A percentile compares a stretch with the other conserved stretches of the same genome.
phyloP scores from a whole-genome alignment of 768 basidiomycete species.

The Hypholoma fasciculare region DNA sequence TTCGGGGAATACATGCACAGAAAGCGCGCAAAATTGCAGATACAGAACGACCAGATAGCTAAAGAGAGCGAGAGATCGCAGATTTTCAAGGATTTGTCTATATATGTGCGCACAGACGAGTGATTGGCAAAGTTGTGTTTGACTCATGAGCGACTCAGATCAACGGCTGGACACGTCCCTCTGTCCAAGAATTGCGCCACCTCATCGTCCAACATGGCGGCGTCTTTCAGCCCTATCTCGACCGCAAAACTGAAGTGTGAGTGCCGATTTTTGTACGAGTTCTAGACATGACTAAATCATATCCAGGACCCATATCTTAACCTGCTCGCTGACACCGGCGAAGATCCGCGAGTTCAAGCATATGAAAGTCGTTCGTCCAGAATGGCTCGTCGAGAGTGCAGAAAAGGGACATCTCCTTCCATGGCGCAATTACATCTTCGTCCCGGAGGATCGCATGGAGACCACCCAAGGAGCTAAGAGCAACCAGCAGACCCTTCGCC shows the following conservation, averaged over 20 bases:
- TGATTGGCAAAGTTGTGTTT: not conserved
- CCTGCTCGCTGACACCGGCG: constrained; percentile 85
- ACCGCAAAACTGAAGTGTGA: constrained; percentile 73
- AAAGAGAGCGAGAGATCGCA: constrained; percentile 29
- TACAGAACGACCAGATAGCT: constrained; percentile 61
- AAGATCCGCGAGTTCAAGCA: constrained; percentile 87
- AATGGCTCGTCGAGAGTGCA: constrained; percentile 88
- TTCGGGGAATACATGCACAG: constrained; percentile 89
- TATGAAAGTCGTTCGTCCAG: constrained; percentile 88
- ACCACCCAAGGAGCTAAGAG: constrained; percentile 46
- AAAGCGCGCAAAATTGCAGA: constrained; percentile 88
- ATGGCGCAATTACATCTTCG: constrained; percentile 76
- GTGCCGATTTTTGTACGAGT: constrained; percentile 22
- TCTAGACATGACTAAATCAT: not conserved
- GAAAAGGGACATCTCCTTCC: constrained; percentile 66
- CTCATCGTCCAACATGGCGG: constrained; percentile 86
- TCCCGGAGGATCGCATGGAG: constrained; percentile 47
- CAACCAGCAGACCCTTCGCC: constrained; percentile 28
- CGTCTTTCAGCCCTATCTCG: constrained; percentile 79
- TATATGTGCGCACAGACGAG: constrained; percentile 63
- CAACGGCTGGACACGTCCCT: constrained; percentile 88
- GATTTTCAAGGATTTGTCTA: constrained; percentile 73
- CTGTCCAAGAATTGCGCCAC: constrained; percentile 79
- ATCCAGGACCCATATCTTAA: constrained; percentile 85
- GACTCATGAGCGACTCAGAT: constrained; percentile 46